Percentiles rank a stretch among this genome's conserved stretches.
phyloP scores from a whole-genome alignment of 2,329 filamentous ascomycete species.

The Aspergillus candidus region DNA sequence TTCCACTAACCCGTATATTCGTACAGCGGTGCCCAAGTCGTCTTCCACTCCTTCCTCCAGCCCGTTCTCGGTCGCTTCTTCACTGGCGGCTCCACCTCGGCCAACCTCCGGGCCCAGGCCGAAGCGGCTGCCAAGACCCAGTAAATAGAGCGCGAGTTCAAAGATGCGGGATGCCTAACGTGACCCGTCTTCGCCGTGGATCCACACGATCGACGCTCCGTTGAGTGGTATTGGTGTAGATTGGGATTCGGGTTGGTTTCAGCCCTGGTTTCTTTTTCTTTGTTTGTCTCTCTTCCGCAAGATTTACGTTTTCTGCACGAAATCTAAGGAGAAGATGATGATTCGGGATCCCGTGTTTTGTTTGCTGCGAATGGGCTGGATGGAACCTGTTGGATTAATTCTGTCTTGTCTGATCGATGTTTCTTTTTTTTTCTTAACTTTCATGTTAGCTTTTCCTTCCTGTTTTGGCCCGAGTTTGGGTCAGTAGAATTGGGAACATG shows the following conservation, averaged over 20 bases:
- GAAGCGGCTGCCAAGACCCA: constrained; percentile 60
- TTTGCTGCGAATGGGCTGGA: constrained; percentile 16
- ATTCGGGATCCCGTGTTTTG: not conserved
- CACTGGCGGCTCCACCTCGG: constrained; percentile 65
- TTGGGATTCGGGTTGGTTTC: no score
- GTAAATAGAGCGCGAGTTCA: constrained; percentile 32
- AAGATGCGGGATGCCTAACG: constrained; percentile 8
- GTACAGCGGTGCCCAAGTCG: constrained; percentile 78
- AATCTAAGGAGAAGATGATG: no score
- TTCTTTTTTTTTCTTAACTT: constrained; percentile 1
- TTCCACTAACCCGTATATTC: constrained; percentile 7
- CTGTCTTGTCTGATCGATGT: constrained; percentile 8
- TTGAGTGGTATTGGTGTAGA: no score
- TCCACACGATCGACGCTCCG: no score
- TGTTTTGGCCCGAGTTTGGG: not conserved
- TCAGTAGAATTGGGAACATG: not conserved
- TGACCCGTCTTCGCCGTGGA: no score
- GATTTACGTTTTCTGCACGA: no score
- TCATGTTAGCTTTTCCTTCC: not conserved
- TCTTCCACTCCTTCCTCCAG: constrained; percentile 94
- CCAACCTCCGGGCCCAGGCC: constrained; percentile 83
- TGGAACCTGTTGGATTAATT: constrained; percentile 18
- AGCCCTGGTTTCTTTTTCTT: constrained; percentile 2
- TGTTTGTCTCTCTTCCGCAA: constrained; percentile 1
- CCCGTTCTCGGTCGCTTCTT: constrained; percentile 94